These are phyloP conservation scores for Meyerozyma sp. DNA, from an alignment of 1,139 yeast species.

Conservation along the genomic window DNA sequence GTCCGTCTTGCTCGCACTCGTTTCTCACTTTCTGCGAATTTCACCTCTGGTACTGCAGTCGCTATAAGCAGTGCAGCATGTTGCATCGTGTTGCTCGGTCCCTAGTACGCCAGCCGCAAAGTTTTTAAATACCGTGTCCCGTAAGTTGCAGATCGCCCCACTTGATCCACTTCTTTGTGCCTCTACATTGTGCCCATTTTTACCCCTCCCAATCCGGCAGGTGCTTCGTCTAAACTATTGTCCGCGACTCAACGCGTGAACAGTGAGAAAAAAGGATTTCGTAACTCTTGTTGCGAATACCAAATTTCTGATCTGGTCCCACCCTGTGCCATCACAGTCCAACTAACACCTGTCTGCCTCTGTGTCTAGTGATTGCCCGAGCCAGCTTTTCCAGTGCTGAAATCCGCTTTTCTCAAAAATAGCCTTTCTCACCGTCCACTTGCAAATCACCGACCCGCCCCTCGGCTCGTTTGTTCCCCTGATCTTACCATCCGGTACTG, in stretches of 20 bases:
- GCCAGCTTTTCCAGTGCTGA: too few relatives aligned
- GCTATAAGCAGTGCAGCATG: too few relatives aligned
- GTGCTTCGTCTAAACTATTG: background rate
- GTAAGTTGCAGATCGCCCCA: background rate
- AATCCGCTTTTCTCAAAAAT: background rate
- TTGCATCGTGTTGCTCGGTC: too few relatives aligned
- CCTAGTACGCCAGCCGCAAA: too few relatives aligned
- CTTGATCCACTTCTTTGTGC: background rate
- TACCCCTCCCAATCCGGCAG: background rate
- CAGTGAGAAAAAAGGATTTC: background rate
- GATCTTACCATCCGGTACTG: background rate
- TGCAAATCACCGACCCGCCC: background rate
- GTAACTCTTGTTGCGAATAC: background rate
- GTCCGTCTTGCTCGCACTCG: too few relatives aligned
- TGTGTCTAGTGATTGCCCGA: too few relatives aligned
- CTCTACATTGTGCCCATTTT: background rate
- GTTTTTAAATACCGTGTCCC: background rate
- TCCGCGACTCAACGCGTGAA: conserved; percentile 2
- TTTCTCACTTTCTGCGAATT: too few relatives aligned
- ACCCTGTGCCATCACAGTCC: background rate
- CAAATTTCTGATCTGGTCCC: background rate
- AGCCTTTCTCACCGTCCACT: background rate
- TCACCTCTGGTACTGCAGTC: too few relatives aligned
- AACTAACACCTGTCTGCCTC: too few relatives aligned
- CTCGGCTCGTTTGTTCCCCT: background rate